Percentiles rank a stretch among this genome's conserved stretches.
These are phyloP conservation scores for Cornus controversa DNA, from an alignment of 148 eudicot genomes.

Conservation along the genomic window DNA sequence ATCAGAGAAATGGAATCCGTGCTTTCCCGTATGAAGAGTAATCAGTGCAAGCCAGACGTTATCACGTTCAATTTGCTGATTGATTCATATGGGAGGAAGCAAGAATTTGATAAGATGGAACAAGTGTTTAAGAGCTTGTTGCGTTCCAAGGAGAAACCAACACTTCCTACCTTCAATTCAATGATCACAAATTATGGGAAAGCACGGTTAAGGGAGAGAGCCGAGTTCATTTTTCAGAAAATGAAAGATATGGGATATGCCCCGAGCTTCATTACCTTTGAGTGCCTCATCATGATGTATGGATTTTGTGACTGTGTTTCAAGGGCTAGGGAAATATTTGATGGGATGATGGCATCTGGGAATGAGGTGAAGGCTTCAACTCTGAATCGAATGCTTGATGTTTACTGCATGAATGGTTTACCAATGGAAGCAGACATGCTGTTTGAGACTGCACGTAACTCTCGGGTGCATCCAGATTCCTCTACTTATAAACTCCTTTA, in stretches of 20 bases:
- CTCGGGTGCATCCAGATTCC: conserved; percentile 48
- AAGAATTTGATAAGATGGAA: conserved; percentile 93
- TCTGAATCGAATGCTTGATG: conserved; percentile 91
- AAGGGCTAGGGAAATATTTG: conserved; percentile 73
- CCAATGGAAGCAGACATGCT: conserved; percentile 71
- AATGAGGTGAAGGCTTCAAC: conserved; percentile 70
- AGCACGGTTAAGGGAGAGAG: conserved; percentile 89
- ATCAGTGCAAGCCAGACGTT: conserved; percentile 73
- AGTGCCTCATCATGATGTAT: conserved; percentile 81
- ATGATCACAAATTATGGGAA: conserved; percentile 94
- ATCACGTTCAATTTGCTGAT: conserved; percentile 84
- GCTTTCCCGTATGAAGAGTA: conserved; percentile 71
- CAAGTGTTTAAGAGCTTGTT: conserved; percentile 81
- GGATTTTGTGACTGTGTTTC: conserved; percentile 75
- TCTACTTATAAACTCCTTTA: conserved; percentile 89
- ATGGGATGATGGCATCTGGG: conserved; percentile 47
- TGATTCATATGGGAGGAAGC: conserved; percentile 90
- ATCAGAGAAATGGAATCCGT: conserved; percentile 84
- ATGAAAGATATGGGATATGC: conserved; percentile 65
- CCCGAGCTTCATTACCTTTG: conserved; percentile 78
- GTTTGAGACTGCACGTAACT: conserved; percentile 47
- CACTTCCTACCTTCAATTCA: conserved; percentile 85
- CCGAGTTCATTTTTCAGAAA: conserved; percentile 56
- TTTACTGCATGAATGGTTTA: conserved; percentile 75
- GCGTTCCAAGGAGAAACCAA: conserved; percentile 79